Base-by-base conservation (phyloP, 2,329 filamentous ascomycete species). In the Botrytis squamosa region DNA sequence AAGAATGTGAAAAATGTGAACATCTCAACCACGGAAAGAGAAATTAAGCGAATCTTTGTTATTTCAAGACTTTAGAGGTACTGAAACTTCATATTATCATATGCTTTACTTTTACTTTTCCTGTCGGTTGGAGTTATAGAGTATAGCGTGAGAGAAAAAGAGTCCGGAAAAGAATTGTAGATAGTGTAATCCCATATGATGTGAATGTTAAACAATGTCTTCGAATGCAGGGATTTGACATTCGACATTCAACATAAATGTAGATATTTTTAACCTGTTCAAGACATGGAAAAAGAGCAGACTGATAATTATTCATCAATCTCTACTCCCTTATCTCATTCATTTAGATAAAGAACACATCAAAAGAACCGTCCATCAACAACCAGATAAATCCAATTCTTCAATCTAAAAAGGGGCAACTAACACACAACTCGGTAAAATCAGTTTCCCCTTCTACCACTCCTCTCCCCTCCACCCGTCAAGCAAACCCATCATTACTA, bases 281-380 rank as follows among this genome's bases (percentile, higher is more conserved):
- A n/a, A n/a, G 4, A 4, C 22, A 10, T n/a, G 22, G 10, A 14
- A 52, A 52, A n/a, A 25, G 10, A 25, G 22, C 10, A n/a, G n/a
- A 22, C 25, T 0, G 9, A 20, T 55, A 0, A 55, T 2, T n/a
- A 0, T 7, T 14, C 4, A 8, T 55, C 49, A 1, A 7, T 9
- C 25, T 6, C 10, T 52, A 14, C 49, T 14, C 4, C 10, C 49
- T 25, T 3, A 52, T n/a, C 2, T n/a, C 49, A 14, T 3, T 7
- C 1, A n/a, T 52, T 4, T 29, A 18, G 14, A 55, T 16, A 4
- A 29, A 55, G 8, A n/a, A 20, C 7, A 46, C 18, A 46, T 46
- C 2, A 18, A 46, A 20, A 20, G 44, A 46, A 9, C 44, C 7
- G 20, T 46, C 2, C 14, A 29, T 57, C n/a, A 57, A 33, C 14